Conservation (phyloP, 257 asterid genomes). For the Plantago elongata region DNA sequence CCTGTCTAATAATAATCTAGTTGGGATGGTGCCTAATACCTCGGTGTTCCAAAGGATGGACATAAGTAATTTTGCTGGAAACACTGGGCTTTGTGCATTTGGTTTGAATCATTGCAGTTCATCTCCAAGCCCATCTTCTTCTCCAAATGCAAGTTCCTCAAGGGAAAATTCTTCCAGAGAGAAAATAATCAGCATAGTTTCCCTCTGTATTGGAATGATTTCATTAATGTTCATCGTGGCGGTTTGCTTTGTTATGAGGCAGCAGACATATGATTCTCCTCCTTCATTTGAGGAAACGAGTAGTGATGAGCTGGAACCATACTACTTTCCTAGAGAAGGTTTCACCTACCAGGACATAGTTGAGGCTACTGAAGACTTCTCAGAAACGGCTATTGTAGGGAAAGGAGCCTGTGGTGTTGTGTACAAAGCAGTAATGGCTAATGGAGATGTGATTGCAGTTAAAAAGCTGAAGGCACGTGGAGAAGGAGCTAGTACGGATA, state of each 20-base stretch:
- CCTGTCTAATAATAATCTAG: conserved; percentile 67
- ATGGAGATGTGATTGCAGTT: conserved; percentile 71
- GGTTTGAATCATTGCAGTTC: conserved; percentile 35
- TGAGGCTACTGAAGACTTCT: conserved; percentile 66
- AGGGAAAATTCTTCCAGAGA: conserved; percentile 38
- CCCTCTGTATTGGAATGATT: conserved; percentile 44
- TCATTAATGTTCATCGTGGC: conserved; percentile 49
- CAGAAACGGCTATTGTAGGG: conserved; percentile 57
- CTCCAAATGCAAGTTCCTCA: conserved; percentile 39
- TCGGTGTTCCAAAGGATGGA: conserved; percentile 66
- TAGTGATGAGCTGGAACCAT: conserved; percentile 41
- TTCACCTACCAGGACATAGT: conserved; percentile 68
- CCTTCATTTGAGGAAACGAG: conserved; percentile 40
- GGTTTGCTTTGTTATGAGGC: conserved; percentile 52
- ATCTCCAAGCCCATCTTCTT: conserved; percentile 21
- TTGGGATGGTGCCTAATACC: conserved; percentile 67
- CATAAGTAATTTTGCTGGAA: conserved; percentile 61
- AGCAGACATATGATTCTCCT: conserved; percentile 26
- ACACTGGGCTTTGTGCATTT: conserved; percentile 42
- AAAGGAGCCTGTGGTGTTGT: conserved; percentile 87
- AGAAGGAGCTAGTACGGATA: conserved; percentile 56
- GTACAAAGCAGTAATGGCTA: conserved; percentile 62
- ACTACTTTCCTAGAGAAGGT: conserved; percentile 68
- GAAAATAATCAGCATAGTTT: conserved; percentile 51
- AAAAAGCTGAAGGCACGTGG: conserved; percentile 57